Evolutionary conservation across 2,329 filamentous ascomycete genomes (phyloP), one percentile per base, ranked within the genome.

Genomic region (Sporothrix humicola): DNA sequence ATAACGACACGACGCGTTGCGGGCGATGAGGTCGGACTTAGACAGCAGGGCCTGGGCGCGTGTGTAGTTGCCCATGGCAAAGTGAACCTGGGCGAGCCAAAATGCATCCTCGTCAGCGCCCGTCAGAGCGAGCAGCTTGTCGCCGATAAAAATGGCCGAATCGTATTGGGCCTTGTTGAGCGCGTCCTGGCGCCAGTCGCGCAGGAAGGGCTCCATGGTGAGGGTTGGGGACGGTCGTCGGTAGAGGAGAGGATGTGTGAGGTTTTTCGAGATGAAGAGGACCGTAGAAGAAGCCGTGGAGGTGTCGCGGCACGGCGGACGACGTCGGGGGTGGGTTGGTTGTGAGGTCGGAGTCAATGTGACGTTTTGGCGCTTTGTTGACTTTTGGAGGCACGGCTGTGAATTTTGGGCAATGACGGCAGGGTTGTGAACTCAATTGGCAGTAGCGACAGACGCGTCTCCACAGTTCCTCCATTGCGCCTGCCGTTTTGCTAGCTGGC

Each of bases 31-130:
- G 81, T 97, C 93, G 81, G 95, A 92, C 79, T 93, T 92, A 44
- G 91, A 90, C 75, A 99, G 90, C 77, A 98, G 93, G 31, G 93
- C 89, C 78, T 97, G 91, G 2, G 96, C 95, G 78, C 96, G 92
- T 9, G 92, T 96, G 82, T 97, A 98, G 85, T 98, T 97, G 78
- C 94, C 95, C 68, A 94, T 96, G 70, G 92, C 92, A 83, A 98
- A 99, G 83, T 99, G 95, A 52, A 97, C 94, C 83, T 98, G 95
- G n/a, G 96, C 96, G 59, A 99, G 91, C 92, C 94, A 98, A 80
- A 97, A 97, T 56, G 95, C 95, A 81, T 99, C 96, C 77, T 93
- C 91, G 79, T 97, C 94, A 81, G 95, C 93, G 79, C 95, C 96
- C 52, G 95, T 98, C 79, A 99, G 86, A 73, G 96, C 96, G 73